Base-by-base conservation (phyloP, 2,329 filamentous ascomycete species). In the Paraphaeosphaeria sporulosa region DNA sequence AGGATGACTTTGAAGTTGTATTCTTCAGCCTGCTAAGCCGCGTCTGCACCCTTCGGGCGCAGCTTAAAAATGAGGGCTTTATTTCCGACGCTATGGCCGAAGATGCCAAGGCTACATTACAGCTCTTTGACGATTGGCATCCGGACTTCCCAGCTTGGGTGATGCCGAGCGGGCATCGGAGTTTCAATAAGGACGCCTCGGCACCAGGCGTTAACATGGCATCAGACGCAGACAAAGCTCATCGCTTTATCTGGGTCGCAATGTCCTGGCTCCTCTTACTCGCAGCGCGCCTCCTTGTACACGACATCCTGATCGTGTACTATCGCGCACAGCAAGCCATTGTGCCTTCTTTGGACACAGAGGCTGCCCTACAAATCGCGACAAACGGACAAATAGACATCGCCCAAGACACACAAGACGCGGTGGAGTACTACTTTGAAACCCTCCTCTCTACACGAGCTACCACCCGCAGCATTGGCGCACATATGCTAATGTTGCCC, bases 401-500 rank as follows among this genome's bases (percentile, higher is more conserved):
- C 17, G 57, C 51, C 34, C 43, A 61, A 19, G 61, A 59, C 21
- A 34, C 67, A 13, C 54, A 51, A 36, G 59, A 61, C 8, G 59
- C 55, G 13, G 59, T 61, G 2, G 42, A 50, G 2, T 64, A 60
- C 38, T 64, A 63, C n/a, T 15, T 66, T 15, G 23, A 59, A 2
- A 38, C 50, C 6, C 65, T 66, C 25, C 38, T 34, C 27, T 13
- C 40, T 2, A 34, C 54, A 10, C 36, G 56, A 43, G 49, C 60
- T 13, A 48, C 57, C 3, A 57, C 57, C 25, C 44, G 58, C 21
- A 60, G 53, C 9, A 32, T 63, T 13, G 63, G 60, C 10, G 61
- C 58, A 2, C 59, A 63, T 17, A 55, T 55, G 17, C 51, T 67
- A 9, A 58, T 69, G 36, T 64, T 64, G 64, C 64, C 64, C 1